Conservation (phyloP, 306 rosid genomes). For the Cucumis hystrix region DNA sequence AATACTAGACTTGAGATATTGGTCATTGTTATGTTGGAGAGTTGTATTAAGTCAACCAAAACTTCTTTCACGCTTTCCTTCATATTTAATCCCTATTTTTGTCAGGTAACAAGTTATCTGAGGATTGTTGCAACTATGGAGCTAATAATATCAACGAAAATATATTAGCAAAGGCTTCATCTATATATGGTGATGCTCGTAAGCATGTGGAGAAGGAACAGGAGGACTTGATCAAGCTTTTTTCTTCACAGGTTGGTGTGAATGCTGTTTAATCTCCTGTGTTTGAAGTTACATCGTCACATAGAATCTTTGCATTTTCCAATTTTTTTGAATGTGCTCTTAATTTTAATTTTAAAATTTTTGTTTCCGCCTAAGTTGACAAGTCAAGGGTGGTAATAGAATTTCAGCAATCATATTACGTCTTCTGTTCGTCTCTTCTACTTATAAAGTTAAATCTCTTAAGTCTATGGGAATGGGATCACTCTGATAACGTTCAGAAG, state of each 20-base stretch:
- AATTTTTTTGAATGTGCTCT: not conserved
- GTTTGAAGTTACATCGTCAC: not conserved
- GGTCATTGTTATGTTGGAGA: not conserved
- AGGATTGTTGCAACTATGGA: conserved; percentile 95
- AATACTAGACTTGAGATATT: not conserved
- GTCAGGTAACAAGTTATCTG: conserved; percentile 93
- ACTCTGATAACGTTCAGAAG: not conserved
- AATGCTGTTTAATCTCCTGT: not conserved
- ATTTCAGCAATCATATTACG: not conserved
- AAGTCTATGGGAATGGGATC: not conserved
- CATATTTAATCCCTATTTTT: conserved; percentile 28
- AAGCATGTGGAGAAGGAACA: conserved; percentile 96
- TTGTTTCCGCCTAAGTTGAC: not conserved
- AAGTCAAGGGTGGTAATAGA: not conserved
- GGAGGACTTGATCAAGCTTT: conserved; percentile 64
- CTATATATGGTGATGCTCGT: conserved; percentile 88
- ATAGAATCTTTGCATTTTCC: not conserved
- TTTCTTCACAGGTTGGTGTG: conserved; percentile 58
- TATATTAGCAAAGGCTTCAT: conserved; percentile 85
- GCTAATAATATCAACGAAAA: conserved; percentile 64
- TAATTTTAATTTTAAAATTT: not conserved
- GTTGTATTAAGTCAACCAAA: not conserved
- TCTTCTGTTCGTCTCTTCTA: not conserved
- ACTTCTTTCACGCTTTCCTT: not conserved
- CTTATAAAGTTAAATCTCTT: not conserved